Evolutionary conservation across 164 flowering plant genomes (phyloP).

Genomic region (Stephania yunnanensis): DNA sequence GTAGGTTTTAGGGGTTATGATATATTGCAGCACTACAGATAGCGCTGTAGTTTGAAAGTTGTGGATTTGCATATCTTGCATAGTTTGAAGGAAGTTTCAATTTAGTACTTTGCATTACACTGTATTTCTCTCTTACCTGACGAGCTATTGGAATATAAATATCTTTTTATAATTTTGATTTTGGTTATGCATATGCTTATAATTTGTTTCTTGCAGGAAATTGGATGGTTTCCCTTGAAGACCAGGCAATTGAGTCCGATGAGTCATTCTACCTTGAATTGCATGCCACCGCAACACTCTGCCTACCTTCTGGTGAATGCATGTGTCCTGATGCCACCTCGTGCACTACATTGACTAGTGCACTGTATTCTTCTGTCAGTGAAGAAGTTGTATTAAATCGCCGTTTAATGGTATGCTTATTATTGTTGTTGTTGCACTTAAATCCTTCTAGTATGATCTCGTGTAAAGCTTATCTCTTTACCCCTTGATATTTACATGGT

Average conservation of each 20-base stretch:
- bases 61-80: neutral
- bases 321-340: conserved; percentile 78
- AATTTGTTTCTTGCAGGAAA: conserved; percentile 34
- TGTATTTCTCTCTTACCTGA: neutral
- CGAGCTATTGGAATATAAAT: neutral
- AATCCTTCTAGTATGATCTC: neutral
- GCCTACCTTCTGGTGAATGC: conserved; percentile 87
- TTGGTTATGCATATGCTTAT: neutral
- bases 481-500: neutral
- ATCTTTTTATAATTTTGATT: neutral
- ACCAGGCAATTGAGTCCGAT: conserved; percentile 34
- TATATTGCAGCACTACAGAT: neutral
- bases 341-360: conserved; percentile 81
- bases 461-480: conserved; percentile 6
- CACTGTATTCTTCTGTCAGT: conserved; percentile 79
- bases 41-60: neutral
- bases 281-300: conserved; percentile 83
- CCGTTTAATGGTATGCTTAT: conserved; percentile 59
- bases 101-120: neutral
- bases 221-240: conserved; percentile 59
- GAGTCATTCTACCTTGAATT: conserved; percentile 66
- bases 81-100: neutral
- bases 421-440: neutral
- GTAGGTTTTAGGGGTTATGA: neutral
- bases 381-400: conserved; percentile 73